Conservation (phyloP, 2,329 filamentous ascomycete species). For the Aspergillus persii region DNA sequence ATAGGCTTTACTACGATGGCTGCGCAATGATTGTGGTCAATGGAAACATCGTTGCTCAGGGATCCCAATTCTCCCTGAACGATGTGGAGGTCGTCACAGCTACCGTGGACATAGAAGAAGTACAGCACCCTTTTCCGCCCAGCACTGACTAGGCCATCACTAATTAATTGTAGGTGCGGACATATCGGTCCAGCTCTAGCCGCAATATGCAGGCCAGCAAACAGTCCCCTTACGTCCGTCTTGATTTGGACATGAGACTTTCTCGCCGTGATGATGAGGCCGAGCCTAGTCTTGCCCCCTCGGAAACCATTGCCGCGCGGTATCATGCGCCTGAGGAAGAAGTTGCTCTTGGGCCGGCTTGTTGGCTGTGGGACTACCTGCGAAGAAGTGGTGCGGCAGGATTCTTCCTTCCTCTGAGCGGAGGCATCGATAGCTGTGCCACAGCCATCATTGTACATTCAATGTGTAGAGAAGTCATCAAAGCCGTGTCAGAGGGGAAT, state of each 20-base stretch:
- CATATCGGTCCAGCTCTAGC: slow-evolving; percentile 28
- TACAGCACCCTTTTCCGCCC: slow-evolving; percentile 34
- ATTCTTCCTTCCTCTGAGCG: slow-evolving; percentile 40
- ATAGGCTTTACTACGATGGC: slow-evolving; percentile 63
- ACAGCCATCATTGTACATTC: slow-evolving; percentile 40
- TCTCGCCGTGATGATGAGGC: slow-evolving; percentile 38
- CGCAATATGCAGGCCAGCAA: slow-evolving; percentile 35
- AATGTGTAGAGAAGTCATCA: slow-evolving; percentile 39
- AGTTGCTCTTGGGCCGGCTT: slow-evolving; percentile 63
- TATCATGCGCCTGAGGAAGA: slow-evolving; percentile 65
- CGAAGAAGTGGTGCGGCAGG: slow-evolving; percentile 37
- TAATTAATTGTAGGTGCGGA: slow-evolving; percentile 31
- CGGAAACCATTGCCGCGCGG: slow-evolving; percentile 46
- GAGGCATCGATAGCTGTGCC: slow-evolving; percentile 42
- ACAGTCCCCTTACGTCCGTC: slow-evolving; percentile 33
- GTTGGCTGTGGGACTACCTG: slow-evolving; percentile 58
- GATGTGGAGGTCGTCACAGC: slow-evolving; percentile 66
- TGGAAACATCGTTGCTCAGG: slow-evolving; percentile 63
- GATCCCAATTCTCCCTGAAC: slow-evolving; percentile 62
- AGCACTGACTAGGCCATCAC: slow-evolving; percentile 4
- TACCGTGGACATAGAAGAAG: slow-evolving; percentile 69
- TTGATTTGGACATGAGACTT: slow-evolving; percentile 37
- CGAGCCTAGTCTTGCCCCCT: slow-evolving; percentile 48
- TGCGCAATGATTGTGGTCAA: slow-evolving; percentile 63
- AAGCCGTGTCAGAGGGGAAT: slow-evolving; percentile 35